Evolutionary conservation across 331 rosid genomes (phyloP).

Genomic region (Acacia concinna): DNA sequence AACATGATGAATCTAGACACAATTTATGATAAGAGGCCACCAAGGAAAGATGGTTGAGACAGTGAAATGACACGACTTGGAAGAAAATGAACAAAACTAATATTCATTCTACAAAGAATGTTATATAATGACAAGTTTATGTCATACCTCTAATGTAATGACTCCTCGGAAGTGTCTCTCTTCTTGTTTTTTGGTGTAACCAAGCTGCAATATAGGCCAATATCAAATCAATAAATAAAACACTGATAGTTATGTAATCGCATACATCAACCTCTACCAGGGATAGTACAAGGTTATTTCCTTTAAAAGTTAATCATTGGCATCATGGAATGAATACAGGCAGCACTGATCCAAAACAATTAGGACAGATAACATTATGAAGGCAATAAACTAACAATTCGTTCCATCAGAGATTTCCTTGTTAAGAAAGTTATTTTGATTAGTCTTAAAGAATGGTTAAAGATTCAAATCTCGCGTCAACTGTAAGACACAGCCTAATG

Average conservation of each 20-base stretch:
- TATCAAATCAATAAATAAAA: conserved; percentile 12
- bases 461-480: neutral
- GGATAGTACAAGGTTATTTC: conserved; percentile 16
- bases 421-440: neutral
- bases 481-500: neutral
- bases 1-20: neutral
- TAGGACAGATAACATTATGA: neutral
- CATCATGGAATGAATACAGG: conserved; percentile 8
- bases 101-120: neutral
- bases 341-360: neutral
- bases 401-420: neutral
- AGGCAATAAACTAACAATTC: conserved; percentile 13
- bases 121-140: conserved; percentile 17
- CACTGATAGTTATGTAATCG: neutral
- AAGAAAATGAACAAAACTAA: neutral
- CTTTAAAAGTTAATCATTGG: conserved; percentile 26
- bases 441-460: neutral
- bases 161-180: conserved; percentile 61
- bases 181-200: conserved; percentile 63
- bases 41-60: neutral
- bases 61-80: neutral
- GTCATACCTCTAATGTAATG: conserved; percentile 57
- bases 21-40: neutral
- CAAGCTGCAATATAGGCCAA: conserved; percentile 45
- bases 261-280: neutral